Conservation (phyloP, 495 filamentous ascomycete species). For the Hypoxylon lenormandii region DNA sequence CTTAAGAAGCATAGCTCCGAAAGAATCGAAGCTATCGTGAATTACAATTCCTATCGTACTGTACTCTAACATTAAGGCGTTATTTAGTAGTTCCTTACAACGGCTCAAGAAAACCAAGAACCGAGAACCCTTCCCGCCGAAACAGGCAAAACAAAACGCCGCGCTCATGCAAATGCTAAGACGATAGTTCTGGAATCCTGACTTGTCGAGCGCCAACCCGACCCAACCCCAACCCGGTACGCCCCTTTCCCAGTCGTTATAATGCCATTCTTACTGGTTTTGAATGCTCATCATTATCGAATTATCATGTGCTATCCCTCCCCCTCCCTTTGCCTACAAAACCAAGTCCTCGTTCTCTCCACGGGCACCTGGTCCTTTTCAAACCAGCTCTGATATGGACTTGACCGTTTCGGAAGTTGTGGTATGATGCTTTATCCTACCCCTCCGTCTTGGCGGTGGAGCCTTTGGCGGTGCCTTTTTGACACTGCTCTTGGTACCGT, state of each 20-base stretch:
- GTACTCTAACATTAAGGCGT: neutral
- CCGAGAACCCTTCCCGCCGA: constrained; percentile 2
- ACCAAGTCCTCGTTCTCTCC: constrained; percentile 20
- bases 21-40: neutral
- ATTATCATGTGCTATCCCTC: neutral
- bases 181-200: constrained; percentile 25
- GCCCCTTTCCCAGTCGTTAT: constrained; percentile 14
- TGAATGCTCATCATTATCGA: neutral
- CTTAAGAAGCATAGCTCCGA: neutral
- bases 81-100: constrained; percentile 1
- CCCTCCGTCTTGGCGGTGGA: constrained; percentile 64
- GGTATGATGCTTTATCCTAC: constrained; percentile 55
- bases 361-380: neutral
- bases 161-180: constrained; percentile 49
- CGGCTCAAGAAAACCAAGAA: constrained; percentile 9
- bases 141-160: constrained; percentile 25
- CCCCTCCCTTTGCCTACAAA: neutral
- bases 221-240: constrained; percentile 18
- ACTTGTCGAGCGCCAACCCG: constrained; percentile 23
- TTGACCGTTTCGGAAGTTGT: constrained; percentile 36
- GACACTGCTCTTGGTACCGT: constrained; percentile 36
- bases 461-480: constrained; percentile 69
- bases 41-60: constrained; percentile 2
- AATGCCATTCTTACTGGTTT: neutral
- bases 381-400: constrained; percentile 41